Percentiles rank a stretch among this genome's conserved stretches.
These are phyloP conservation scores for Cyclostephanos tholiformis DNA, from an alignment of 108 stramenopile species.

Conservation along the genomic window DNA sequence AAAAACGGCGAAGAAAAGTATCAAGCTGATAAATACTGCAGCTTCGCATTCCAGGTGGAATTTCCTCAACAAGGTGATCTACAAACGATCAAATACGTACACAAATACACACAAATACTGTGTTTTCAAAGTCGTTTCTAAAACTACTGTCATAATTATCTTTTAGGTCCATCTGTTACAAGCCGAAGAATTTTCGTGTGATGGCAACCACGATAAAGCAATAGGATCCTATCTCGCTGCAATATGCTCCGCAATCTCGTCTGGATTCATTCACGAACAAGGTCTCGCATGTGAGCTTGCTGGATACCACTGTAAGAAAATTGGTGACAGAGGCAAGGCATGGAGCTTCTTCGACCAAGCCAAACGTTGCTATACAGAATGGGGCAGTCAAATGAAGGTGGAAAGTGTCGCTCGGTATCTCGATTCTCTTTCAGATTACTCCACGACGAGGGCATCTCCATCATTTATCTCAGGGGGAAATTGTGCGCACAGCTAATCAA, in stretches of 20 bases:
- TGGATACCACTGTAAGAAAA: slow-evolving; percentile 21
- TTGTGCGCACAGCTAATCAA: too few species aligned
- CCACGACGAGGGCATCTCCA: too few species aligned
- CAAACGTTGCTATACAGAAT: slow-evolving; percentile 22
- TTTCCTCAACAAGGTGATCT: slow-evolving; percentile 7
- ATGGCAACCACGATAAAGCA: background rate
- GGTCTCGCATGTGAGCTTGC: slow-evolving; percentile 41
- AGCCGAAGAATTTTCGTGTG: slow-evolving; percentile 29
- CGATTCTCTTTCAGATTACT: background rate
- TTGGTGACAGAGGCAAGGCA: slow-evolving; percentile 7
- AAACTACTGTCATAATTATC: too few species aligned
- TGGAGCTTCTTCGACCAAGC: slow-evolving; percentile 11
- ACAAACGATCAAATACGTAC: too few species aligned
- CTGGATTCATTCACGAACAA: slow-evolving; percentile 32
- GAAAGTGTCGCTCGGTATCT: background rate
- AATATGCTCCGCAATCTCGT: slow-evolving; percentile 8
- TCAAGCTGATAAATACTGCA: too few species aligned
- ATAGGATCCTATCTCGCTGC: slow-evolving; percentile 12
- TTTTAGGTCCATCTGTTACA: slow-evolving; percentile 18
- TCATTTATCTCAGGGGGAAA: too few species aligned
- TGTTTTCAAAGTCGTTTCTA: too few species aligned
- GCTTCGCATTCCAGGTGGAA: slow-evolving; percentile 3
- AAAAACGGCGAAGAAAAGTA: too few species aligned
- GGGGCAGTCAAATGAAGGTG: slow-evolving; percentile 24
- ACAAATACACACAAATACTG: too few species aligned